Evolutionary conservation across 768 basidiomycete genomes (phyloP).

Genomic region (Lentinus tigrinus): DNA sequence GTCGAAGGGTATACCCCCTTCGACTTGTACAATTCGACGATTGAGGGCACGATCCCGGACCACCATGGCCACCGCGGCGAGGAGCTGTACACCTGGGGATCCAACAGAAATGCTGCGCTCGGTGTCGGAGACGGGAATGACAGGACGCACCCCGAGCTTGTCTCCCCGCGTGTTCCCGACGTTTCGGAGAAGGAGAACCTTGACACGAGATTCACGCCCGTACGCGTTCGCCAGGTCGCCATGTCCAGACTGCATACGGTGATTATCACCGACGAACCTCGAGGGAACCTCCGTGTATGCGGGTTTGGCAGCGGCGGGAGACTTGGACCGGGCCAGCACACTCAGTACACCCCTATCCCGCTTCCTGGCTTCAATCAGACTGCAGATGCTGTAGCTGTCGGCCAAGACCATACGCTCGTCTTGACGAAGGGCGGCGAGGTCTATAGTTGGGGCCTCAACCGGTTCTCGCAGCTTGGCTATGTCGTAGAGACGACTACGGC

Average conservation of each 20-base stretch:
- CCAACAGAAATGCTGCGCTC: constrained; percentile 82
- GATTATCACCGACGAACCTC: constrained; percentile 70
- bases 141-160: constrained; percentile 66
- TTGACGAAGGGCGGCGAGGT: constrained; percentile 81
- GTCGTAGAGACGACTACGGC: constrained; percentile 54
- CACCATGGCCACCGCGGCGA: constrained; percentile 28
- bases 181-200: constrained; percentile 25
- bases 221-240: constrained; percentile 60
- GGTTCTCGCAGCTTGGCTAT: constrained; percentile 89
- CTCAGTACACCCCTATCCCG: constrained; percentile 61
- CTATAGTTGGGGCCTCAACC: constrained; percentile 87
- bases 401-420: constrained; percentile 92
- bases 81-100: constrained; percentile 87
- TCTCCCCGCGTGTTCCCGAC: constrained; percentile 11
- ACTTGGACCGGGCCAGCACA: constrained; percentile 74
- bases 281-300: constrained; percentile 78
- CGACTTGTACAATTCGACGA: constrained; percentile 89
- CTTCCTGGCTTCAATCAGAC: constrained; percentile 53
- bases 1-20: constrained; percentile 88
- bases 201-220: constrained; percentile 55
- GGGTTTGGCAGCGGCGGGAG: constrained; percentile 90
- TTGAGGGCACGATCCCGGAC: constrained; percentile 68
- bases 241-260: constrained; percentile 91
- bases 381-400: constrained; percentile 72
- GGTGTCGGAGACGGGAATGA: constrained; percentile 82